A percentile compares a stretch with the other conserved stretches of the same genome.
Conservation (phyloP, 768 basidiomycete species). For the Rhodosporidiobolus sp. region DNA sequence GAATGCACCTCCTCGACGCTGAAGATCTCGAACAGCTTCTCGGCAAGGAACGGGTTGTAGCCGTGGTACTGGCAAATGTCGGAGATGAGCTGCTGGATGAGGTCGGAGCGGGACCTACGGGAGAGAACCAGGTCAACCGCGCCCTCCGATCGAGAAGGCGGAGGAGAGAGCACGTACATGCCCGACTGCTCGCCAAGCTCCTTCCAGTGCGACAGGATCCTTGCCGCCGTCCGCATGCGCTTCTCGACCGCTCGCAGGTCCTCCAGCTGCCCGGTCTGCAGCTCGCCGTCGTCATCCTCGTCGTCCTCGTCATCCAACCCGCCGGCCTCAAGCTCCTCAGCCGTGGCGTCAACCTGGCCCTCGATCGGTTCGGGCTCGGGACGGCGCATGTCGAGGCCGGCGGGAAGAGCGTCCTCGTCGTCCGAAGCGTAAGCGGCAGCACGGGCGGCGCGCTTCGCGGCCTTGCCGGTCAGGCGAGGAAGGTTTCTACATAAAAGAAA, state of each 20-base stretch:
- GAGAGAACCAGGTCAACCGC: not conserved
- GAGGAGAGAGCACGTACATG: constrained; percentile 55
- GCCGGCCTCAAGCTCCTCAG: constrained; percentile 51
- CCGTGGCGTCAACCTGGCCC: constrained; percentile 33
- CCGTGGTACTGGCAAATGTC: constrained; percentile 96
- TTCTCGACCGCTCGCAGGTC: constrained; percentile 68
- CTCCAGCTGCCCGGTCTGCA: constrained; percentile 67
- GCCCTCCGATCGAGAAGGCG: no score
- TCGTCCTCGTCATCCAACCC: constrained; percentile 52
- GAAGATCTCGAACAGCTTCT: constrained; percentile 92
- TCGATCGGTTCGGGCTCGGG: constrained; percentile 29
- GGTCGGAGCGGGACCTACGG: constrained; percentile 78
- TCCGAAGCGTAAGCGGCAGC: constrained; percentile 38
- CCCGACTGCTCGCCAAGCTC: constrained; percentile 61
- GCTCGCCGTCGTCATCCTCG: constrained; percentile 59
- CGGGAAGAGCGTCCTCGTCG: constrained; percentile 25
- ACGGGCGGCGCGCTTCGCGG: constrained; percentile 33
- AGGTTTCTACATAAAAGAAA: not conserved
- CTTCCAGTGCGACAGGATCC: constrained; percentile 69
- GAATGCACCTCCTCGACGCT: constrained; percentile 76
- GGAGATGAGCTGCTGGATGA: constrained; percentile 75
- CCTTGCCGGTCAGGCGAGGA: not conserved
- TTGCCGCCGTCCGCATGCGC: constrained; percentile 73
- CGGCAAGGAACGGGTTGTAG: constrained; percentile 90
- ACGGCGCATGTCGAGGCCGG: constrained; percentile 21